Base-by-base conservation (phyloP, 2,329 filamentous ascomycete species). In the Neospermospora avenae region DNA sequence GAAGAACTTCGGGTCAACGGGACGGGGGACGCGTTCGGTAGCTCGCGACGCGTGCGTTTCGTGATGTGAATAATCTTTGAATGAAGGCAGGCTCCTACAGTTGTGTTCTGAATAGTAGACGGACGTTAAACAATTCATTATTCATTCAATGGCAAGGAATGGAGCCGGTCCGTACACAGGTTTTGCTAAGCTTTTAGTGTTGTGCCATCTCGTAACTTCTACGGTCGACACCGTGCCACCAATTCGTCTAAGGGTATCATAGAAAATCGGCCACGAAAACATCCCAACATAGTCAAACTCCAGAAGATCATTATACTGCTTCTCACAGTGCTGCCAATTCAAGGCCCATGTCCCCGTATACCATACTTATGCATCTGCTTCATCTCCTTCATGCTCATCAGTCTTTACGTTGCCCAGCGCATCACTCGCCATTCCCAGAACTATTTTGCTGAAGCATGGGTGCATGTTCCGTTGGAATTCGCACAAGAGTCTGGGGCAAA, bases 381-480 rank as follows among this genome's bases (percentile, higher is more conserved):
- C 37, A n/a, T n/a, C n/a, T n/a, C 31, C 13, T 18, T 44, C 18
- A 3, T 35, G 16, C 28, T 60, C 56, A 59, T 59, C 35, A 57
- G 44, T 63, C 55, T 31, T 56, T 54, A 20, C 35, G 44, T 31
- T 25, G n/a, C 16, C 13, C 20, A 24, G 46, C 20, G 11, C 16
- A 48, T 53, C 42, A 60, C 37, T 64, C 65, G 46, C 59, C 62
- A 55, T 55, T 63, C 4, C 52, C 61, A 11, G 59, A 41, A 31
- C 52, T 65, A n/a, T 62, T 45, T 61, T 70, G 61, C 57, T 87
- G 84, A 6, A 88, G 72, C 24, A 83, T 77, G 25, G 85, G 84
- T 13, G 85, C 85, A 74, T 93, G 89, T 67, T 93, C 88, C 16
- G 90, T 92, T 1, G 91, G 91, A 67, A 95, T 93, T 64, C 91